These are phyloP conservation scores for Rutidosis leptorrhynchoides DNA, from an alignment of 129 eudicot species.

Conservation along the genomic window DNA sequence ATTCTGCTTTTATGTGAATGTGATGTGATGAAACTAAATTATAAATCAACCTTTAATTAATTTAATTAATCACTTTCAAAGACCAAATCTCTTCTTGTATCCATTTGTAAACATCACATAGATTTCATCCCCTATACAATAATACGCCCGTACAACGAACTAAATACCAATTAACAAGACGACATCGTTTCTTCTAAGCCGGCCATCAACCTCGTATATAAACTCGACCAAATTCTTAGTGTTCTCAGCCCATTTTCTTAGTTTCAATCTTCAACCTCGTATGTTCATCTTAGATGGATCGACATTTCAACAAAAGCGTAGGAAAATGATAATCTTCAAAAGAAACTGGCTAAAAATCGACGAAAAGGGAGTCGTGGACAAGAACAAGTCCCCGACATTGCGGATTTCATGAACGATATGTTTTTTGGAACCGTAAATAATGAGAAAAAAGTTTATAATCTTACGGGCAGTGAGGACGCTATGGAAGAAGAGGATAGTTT, in stretches of 20 bases:
- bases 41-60: no score
- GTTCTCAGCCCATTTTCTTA: conserved; percentile 18
- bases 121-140: conserved; percentile 31
- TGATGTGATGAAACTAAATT: no score
- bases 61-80: conserved; percentile 32
- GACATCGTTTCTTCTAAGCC: conserved; percentile 21
- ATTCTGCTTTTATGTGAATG: no score
- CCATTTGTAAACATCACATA: conserved; percentile 22
- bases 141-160: conserved; percentile 24
- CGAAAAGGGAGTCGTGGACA: conserved; percentile 36
- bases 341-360: conserved; percentile 38
- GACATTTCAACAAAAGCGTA: conserved; percentile 43
- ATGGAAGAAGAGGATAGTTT: conserved; percentile 36
- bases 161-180: conserved; percentile 11
- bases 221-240: conserved; percentile 24
- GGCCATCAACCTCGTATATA: conserved; percentile 28
- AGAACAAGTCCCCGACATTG: conserved; percentile 62
- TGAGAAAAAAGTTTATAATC: conserved; percentile 56
- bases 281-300: conserved; percentile 37
- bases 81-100: conserved; percentile 27
- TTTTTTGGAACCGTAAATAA: conserved; percentile 47
- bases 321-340: conserved; percentile 46
- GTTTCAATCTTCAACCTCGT: neutral
- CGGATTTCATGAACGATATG: conserved; percentile 88
- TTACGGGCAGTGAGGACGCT: conserved; percentile 39